Conservation (phyloP, 129 eudicot species). For the Escallonia herrerae region DNA sequence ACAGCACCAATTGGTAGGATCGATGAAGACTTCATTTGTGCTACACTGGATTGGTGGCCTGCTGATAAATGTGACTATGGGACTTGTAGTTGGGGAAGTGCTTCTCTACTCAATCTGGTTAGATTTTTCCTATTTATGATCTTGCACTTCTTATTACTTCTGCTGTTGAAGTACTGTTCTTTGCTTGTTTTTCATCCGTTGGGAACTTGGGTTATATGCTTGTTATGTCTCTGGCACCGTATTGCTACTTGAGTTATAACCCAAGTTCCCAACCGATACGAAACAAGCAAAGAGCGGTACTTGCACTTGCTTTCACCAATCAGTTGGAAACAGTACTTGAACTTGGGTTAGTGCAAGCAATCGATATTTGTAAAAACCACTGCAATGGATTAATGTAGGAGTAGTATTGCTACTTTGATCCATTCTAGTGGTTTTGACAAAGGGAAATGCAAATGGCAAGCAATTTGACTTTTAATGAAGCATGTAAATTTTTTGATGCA, state of each 20-base stretch:
- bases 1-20: slow-evolving; percentile 35
- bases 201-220: not conserved
- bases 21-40: slow-evolving; percentile 76
- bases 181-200: not conserved
- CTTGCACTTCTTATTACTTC: not conserved
- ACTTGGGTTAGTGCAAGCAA: too few species aligned
- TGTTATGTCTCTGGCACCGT: not conserved
- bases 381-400: too few species aligned
- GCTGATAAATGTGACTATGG: slow-evolving; percentile 88
- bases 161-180: not conserved
- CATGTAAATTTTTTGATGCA: too few species aligned
- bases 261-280: not conserved
- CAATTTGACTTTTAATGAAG: too few species aligned
- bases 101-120: slow-evolving; percentile 88
- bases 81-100: slow-evolving; percentile 72
- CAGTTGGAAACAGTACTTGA: too few species aligned
- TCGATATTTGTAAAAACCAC: too few species aligned
- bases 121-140: not conserved
- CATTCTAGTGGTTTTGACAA: too few species aligned
- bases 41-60: slow-evolving; percentile 98
- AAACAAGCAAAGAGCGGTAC: not conserved
- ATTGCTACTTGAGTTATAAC: not conserved
- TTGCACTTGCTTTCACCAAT: not conserved
- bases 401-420: too few species aligned
- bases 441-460: too few species aligned